Conservation (phyloP, 306 rosid genomes). For the Macrotyloma uniflorum region DNA sequence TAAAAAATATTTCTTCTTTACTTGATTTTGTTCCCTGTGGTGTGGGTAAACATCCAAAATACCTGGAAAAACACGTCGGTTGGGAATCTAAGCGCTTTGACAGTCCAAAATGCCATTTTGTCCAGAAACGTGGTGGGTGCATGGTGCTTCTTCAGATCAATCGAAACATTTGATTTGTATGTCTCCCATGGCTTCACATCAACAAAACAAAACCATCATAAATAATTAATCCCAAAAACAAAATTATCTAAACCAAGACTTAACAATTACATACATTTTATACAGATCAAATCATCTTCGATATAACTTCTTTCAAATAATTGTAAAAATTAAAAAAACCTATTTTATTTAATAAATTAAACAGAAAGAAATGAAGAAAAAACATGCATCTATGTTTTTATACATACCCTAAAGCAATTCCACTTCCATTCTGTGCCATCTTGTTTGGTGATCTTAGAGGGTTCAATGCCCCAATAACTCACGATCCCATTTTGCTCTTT, state of each 20-base stretch:
- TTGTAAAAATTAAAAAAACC: too few relatives aligned
- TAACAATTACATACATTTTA: background rate
- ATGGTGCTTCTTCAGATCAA: slow-evolving; percentile 74
- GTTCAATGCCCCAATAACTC: slow-evolving; percentile 73
- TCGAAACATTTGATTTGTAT: slow-evolving; percentile 58
- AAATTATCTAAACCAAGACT: background rate
- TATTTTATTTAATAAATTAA: too few relatives aligned
- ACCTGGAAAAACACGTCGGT: slow-evolving; percentile 82
- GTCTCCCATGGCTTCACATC: slow-evolving; percentile 77
- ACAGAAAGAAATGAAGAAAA: too few relatives aligned
- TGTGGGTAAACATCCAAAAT: background rate
- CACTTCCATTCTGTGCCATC: slow-evolving; percentile 83
- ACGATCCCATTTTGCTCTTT: slow-evolving; percentile 37
- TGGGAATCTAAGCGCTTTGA: slow-evolving; percentile 64
- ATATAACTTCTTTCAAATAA: too few relatives aligned
- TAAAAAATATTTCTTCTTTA: background rate
- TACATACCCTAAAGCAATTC: slow-evolving; percentile 69
- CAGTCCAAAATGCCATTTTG: slow-evolving; percentile 79
- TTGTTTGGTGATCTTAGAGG: slow-evolving; percentile 38
- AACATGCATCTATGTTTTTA: background rate
- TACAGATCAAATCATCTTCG: too few relatives aligned
- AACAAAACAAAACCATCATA: background rate
- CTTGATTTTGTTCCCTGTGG: background rate
- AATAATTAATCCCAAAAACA: background rate
- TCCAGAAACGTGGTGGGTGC: slow-evolving; percentile 59